Base-by-base conservation (phyloP, 306 rosid species). In the Vigna trinervia region DNA sequence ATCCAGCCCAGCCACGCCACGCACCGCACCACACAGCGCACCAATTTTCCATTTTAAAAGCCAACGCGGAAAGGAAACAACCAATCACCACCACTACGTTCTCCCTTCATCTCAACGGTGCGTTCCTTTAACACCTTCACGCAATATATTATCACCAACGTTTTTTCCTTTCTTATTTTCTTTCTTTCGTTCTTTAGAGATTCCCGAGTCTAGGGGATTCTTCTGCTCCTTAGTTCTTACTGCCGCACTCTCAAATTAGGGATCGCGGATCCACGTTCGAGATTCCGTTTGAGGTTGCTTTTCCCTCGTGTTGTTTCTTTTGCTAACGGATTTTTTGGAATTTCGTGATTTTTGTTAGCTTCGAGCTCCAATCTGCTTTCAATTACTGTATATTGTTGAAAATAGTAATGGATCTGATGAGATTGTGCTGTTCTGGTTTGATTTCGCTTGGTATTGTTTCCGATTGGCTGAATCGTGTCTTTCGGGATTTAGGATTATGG, bases 371-470 rank as follows among this genome's bases (percentile, higher is more conserved):
- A 78, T 78, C 72, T 72, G 58, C 32, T 58, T 51, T 52, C 26
- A 32, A 34, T 73, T 23, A 5, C 46, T 79, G 50, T 63, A 5
- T 69, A 2, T 60, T 48, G 48, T 71, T 14, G 34, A 17, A 8
- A 30, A 53, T 56, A 76, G 52, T 62, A 19, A 71, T 73, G 85
- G 90, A 87, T 87, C 90, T 87, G 85, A 64, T 53, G 67, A 46
- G 5, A 62, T 64, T 65, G 23, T 81, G 56, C 46, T 26, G 10
- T 70, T 58, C 28, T 6, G 39, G 39, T 36, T 74, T 75, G 76
- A 51, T 80, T 86, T 86, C 0, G 12, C 12, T 30, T 58, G 15
- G 52, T 71, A 5, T 63, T 30, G 45, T 13, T 34, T 74, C 50
- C 43, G 30, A 32, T 60, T 15, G 11, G 28, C 71, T 74, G 58